Percentiles rank a stretch among this genome's conserved stretches.
These are phyloP conservation scores for Limtongia smithiae DNA, from an alignment of 805 yeast species.

Conservation along the genomic window DNA sequence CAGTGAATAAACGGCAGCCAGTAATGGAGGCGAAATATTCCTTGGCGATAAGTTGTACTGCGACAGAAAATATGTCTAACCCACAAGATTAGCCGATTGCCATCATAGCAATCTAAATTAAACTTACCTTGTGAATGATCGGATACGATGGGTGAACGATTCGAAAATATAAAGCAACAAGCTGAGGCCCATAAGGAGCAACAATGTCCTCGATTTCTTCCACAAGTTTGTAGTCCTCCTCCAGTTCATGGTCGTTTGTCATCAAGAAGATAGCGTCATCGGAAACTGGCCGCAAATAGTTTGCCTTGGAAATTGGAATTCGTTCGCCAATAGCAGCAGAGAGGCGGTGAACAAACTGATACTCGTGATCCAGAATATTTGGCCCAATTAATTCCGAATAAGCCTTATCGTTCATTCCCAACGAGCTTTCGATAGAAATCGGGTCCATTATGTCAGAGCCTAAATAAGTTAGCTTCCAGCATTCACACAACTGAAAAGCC, in stretches of 20 bases:
- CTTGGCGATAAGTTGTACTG: constrained; percentile 24
- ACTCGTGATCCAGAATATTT: constrained; percentile 27
- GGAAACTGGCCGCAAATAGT: constrained; percentile 30
- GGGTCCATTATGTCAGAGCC: constrained; percentile 23
- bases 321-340: constrained; percentile 19
- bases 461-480: background rate
- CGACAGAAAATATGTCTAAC: constrained; percentile 23
- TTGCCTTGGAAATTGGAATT: constrained; percentile 20
- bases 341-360: constrained; percentile 25
- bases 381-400: constrained; percentile 32
- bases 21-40: constrained; percentile 29
- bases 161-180: constrained; percentile 29
- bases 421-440: constrained; percentile 25
- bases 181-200: constrained; percentile 28
- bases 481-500: background rate
- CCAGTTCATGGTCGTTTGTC: constrained; percentile 28
- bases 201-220: constrained; percentile 28
- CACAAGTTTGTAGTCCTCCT: constrained; percentile 24
- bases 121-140: constrained; percentile 29
- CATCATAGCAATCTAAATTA: too few relatives aligned
- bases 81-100: background rate
- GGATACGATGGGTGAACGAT: constrained; percentile 34
- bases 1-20: constrained; percentile 32
- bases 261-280: constrained; percentile 30
- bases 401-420: constrained; percentile 31